phyloP scores from a whole-genome alignment of 1,284 basidiomycete species.

The Tilletia walkeri region DNA sequence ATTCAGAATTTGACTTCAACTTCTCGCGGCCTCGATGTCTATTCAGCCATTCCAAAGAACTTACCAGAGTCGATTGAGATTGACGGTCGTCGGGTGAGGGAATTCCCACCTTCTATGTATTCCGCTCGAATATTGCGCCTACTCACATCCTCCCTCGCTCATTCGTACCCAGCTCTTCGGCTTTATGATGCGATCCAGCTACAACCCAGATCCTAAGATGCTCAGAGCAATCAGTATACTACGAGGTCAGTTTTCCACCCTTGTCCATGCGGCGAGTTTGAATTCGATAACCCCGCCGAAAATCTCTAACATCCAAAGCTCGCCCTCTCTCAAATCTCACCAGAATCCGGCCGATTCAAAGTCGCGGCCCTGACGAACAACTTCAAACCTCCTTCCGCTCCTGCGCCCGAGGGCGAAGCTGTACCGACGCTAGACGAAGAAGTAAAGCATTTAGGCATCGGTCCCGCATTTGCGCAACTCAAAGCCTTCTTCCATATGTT shows the following conservation, averaged over 20 bases:
- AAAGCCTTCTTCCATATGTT: constrained; percentile 52
- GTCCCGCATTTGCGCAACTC: constrained; percentile 29
- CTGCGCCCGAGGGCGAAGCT: constrained; percentile 19
- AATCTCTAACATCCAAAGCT: too few species aligned
- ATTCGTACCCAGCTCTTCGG: constrained; percentile 48
- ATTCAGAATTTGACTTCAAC: too few species aligned
- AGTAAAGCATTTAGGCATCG: constrained; percentile 41
- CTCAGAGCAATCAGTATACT: constrained; percentile 41
- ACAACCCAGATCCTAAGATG: constrained; percentile 43
- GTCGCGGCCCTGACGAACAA: constrained; percentile 57
- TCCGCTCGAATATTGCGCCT: too few species aligned
- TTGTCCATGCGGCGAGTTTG: too few species aligned
- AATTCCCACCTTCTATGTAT: neutral
- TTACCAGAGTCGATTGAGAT: constrained; percentile 35
- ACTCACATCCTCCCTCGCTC: constrained; percentile 15
- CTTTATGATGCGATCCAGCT: constrained; percentile 54
- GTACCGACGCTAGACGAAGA: constrained; percentile 36
- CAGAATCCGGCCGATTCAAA: constrained; percentile 47
- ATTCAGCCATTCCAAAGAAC: constrained; percentile 35
- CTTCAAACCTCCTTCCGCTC: constrained; percentile 44
- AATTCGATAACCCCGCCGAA: too few species aligned
- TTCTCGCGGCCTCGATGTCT: constrained; percentile 3
- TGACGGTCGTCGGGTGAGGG: constrained; percentile 46
- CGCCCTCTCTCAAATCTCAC: neutral
- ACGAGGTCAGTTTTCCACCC: neutral